Conservation (phyloP, 176 grass and related monocot species). For the Avena insularis region DNA sequence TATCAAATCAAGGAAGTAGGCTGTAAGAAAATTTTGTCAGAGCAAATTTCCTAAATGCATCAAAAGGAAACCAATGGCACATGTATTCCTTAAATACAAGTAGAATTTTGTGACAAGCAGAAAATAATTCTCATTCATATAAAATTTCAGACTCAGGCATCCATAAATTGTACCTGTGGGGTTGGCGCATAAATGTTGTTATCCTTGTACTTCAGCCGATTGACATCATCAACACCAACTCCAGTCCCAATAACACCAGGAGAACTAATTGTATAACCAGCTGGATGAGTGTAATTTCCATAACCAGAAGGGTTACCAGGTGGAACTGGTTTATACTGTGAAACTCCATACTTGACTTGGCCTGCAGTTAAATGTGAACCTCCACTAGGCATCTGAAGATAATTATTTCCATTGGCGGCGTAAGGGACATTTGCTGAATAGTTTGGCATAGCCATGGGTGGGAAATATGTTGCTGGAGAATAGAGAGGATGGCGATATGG, state of each 20-base stretch:
- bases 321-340: conserved; percentile 72
- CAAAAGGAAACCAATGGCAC: not conserved
- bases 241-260: conserved; percentile 73
- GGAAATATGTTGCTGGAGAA: conserved; percentile 70
- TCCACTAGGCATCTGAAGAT: conserved; percentile 72
- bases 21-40: not conserved
- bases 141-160: not conserved
- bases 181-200: conserved; percentile 70
- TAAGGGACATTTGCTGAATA: conserved; percentile 74
- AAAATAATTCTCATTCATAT: not conserved
- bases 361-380: conserved; percentile 65
- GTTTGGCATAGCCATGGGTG: conserved; percentile 73
- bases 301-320: conserved; percentile 75
- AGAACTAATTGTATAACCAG: conserved; percentile 68
- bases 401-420: conserved; percentile 69
- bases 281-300: conserved; percentile 71
- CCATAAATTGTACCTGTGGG: conserved; percentile 58
- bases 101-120: not conserved
- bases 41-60: not conserved
- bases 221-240: conserved; percentile 67
- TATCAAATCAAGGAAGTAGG: not conserved
- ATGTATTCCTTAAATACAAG: not conserved
- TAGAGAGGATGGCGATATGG: conserved; percentile 74
- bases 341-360: conserved; percentile 64
- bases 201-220: conserved; percentile 78